Conservation (phyloP, 352 stramenopile species). For the Thalassiosira ordinaria region DNA sequence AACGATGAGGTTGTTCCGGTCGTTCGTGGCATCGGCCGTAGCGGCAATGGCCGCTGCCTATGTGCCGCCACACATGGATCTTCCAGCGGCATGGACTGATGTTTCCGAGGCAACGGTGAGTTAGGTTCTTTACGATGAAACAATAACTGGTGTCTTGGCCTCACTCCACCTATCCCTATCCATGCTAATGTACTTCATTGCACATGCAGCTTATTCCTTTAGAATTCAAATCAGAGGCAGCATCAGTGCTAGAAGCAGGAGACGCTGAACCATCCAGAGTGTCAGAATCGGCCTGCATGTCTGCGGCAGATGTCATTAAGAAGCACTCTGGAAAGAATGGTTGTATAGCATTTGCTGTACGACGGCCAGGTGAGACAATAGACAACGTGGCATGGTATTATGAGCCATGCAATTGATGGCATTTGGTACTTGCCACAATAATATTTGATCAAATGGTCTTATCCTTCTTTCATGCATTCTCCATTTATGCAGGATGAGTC, state of each 20-base stretch:
- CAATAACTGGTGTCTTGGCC: too few species aligned
- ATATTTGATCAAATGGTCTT: too few species aligned
- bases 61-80: conserved; percentile 51
- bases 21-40: conserved; percentile 22
- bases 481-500: conserved; percentile 48
- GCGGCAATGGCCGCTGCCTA: conserved; percentile 30
- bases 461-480: too few species aligned
- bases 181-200: too few species aligned
- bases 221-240: conserved; percentile 42
- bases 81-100: conserved; percentile 37
- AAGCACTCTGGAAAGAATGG: conserved; percentile 48
- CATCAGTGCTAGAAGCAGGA: conserved; percentile 33
- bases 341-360: conserved; percentile 56
- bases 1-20: conserved; percentile 40
- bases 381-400: too few species aligned
- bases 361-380: conserved; percentile 52
- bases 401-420: too few species aligned
- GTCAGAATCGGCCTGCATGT: conserved; percentile 32
- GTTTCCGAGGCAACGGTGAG: conserved; percentile 30
- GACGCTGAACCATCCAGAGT: conserved; percentile 21
- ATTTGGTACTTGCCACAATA: too few species aligned
- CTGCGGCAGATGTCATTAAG: conserved; percentile 35
- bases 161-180: too few species aligned
- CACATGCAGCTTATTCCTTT: conserved; percentile 41
- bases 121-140: too few species aligned